Base-by-base conservation (phyloP, 768 basidiomycete species). In the Boletus tomentosulus region DNA sequence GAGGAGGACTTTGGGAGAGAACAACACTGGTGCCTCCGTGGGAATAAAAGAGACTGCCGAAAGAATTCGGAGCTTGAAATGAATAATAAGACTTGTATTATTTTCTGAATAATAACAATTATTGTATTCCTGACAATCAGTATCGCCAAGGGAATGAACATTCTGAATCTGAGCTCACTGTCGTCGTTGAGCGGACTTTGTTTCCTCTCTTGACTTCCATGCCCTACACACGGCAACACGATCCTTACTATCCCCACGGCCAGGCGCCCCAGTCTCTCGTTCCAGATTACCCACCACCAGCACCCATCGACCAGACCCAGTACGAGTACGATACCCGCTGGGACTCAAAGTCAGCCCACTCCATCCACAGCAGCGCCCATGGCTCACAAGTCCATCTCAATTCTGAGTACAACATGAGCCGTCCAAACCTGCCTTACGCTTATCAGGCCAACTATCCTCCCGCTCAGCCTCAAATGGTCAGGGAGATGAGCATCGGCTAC, bases 321-420 rank as follows among this genome's bases (percentile, higher is more conserved):
- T 78, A 81, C 57, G 76, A 82, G 25, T 64, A 70, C 55, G 71
- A 74, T 48, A 53, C 65, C 39, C 77, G 78, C 1, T 80, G 78
- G 79, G 79, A 80, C 22, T 19, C 65, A 45, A 79, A 76, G 63
- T 84, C 82, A 5, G 71, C 74, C 44, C 82, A 83, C 55, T 87
- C 85, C 27, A 81, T 80, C 66, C 86, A 84, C 61, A 80, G 78
- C 67, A 59, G 46, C 28, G 80, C 78, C 61, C 77, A 76, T 59
- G 83, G 85, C 68, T 90, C 89, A 5, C 86, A 89, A 62, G 81
- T 75, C 27, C 87, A 89, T 64, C 81, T 90, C 58, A 81, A 83
- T 50, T 78, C 85, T 27, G 65, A 70, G 25, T 80, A 87, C 50
- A 85, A 79, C 59, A 80, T 81, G 78, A 74, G 74, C 67, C 79